Evolutionary conservation across 208 protist genomes (phyloP).

Genomic region (Porcisia deanei): DNA sequence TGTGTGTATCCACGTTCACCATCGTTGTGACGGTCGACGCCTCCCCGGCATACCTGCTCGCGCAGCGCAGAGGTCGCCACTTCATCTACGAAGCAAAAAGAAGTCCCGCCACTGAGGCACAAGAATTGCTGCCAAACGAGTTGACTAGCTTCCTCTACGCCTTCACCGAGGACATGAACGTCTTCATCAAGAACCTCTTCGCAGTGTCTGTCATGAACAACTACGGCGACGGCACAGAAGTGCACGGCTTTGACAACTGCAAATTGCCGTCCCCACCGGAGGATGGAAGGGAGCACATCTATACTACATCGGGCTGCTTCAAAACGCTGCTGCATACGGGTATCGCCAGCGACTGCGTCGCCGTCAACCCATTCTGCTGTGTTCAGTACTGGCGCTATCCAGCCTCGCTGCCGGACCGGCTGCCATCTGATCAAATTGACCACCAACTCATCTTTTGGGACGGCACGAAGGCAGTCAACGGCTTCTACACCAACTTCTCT

Average conservation of each 20-base stretch:
- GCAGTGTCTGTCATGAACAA: background rate
- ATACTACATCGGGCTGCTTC: constrained; percentile 5
- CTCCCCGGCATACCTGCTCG: constrained; percentile 23
- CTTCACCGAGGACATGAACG: constrained; percentile 34
- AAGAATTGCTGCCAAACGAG: background rate
- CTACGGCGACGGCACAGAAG: background rate
- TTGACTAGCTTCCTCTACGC: constrained; percentile 21
- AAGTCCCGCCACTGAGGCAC: too few relatives aligned
- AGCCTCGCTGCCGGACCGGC: constrained; percentile 8
- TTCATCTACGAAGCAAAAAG: constrained; percentile 23
- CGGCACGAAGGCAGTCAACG: constrained; percentile 28
- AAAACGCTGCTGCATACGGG: constrained; percentile 29
- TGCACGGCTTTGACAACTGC: background rate
- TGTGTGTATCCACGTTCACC: background rate
- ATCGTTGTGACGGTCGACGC: constrained; percentile 2
- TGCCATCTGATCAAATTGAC: constrained; percentile 20
- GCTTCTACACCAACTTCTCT: constrained; percentile 36
- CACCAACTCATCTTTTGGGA: constrained; percentile 32
- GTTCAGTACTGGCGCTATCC: constrained; percentile 38
- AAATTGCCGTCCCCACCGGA: background rate
- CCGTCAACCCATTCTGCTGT: constrained; percentile 30
- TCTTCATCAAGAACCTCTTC: constrained; percentile 17
- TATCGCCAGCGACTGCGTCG: constrained; percentile 25
- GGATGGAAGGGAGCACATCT: background rate
- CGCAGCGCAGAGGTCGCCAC: constrained; percentile 4